phyloP scores from a whole-genome alignment of 495 filamentous ascomycete species.

The Xylaria cubensis region DNA sequence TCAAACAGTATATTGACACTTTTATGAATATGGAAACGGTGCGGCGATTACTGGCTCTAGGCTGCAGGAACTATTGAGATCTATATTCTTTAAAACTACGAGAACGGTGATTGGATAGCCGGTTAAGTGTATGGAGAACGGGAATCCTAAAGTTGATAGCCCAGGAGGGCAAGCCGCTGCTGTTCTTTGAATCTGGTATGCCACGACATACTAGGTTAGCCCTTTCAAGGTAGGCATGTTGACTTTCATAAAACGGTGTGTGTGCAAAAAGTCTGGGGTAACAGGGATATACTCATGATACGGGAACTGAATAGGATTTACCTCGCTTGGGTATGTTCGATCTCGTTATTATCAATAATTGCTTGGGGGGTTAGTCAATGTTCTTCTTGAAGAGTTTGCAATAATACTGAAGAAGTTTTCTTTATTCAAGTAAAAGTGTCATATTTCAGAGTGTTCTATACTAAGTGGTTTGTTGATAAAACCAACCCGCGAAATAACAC shows the following conservation, averaged over 20 bases:
- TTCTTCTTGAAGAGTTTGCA: background rate
- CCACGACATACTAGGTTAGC: slow-evolving; percentile 12
- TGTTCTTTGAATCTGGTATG: slow-evolving; percentile 10
- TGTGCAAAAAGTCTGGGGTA: slow-evolving; percentile 30
- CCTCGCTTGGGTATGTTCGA: background rate
- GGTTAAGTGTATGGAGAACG: background rate
- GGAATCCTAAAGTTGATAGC: background rate
- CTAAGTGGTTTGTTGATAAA: background rate
- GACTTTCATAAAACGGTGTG: slow-evolving; percentile 17
- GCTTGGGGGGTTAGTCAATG: background rate
- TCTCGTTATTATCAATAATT: background rate
- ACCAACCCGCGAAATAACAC: no score
- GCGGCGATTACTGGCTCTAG: background rate
- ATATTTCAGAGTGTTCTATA: background rate
- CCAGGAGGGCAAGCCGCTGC: background rate
- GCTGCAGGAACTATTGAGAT: slow-evolving; percentile 22
- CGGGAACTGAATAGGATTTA: background rate
- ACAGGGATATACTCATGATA: slow-evolving; percentile 24
- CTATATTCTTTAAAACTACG: background rate
- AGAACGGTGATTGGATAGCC: slow-evolving; percentile 16
- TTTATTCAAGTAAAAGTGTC: background rate
- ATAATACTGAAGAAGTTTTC: background rate
- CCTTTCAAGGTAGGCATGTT: slow-evolving; percentile 20
- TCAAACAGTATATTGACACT: background rate
- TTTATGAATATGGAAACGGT: background rate